phyloP scores from a whole-genome alignment of 2,329 filamentous ascomycete genomes.

The Chaetomium strumarium region DNA sequence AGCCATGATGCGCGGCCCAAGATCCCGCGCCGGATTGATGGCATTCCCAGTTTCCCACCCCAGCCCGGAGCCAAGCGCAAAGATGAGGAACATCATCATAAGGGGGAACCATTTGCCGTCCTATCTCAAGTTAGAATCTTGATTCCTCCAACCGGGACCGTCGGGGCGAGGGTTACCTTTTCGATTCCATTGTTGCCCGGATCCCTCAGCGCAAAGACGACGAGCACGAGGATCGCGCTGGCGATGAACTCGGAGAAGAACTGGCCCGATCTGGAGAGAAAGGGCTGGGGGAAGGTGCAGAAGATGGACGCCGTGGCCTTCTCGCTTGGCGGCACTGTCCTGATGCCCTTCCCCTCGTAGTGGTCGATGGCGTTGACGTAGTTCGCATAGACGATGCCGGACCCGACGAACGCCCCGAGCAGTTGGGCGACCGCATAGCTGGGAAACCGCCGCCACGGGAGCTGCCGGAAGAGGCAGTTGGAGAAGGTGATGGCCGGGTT shows the following conservation, averaged over 20 bases:
- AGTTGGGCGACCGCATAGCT: neutral
- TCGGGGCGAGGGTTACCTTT: no score
- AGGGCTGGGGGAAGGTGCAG: neutral
- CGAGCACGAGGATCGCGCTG: neutral
- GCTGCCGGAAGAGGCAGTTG: neutral
- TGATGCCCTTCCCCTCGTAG: neutral
- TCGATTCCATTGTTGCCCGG: neutral
- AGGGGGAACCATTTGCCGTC: no score
- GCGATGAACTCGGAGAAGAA: constrained; percentile 4
- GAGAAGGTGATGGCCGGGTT: constrained; percentile 1
- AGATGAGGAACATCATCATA: neutral
- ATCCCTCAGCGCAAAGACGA: neutral
- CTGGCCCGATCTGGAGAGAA: neutral
- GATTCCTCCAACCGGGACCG: no score
- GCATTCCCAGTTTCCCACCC: neutral
- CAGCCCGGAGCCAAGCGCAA: neutral
- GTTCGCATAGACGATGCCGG: neutral
- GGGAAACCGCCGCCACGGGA: neutral
- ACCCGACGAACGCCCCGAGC: neutral
- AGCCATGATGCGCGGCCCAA: neutral
- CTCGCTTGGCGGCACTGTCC: neutral
- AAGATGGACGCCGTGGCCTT: neutral
- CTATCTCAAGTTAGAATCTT: no score
- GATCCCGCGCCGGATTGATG: neutral
- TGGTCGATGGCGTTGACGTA: neutral